Percentiles rank a stretch among this genome's conserved stretches.
Conservation (phyloP, 2,329 filamentous ascomycete species). For the Neocatenulostroma microsporum region DNA sequence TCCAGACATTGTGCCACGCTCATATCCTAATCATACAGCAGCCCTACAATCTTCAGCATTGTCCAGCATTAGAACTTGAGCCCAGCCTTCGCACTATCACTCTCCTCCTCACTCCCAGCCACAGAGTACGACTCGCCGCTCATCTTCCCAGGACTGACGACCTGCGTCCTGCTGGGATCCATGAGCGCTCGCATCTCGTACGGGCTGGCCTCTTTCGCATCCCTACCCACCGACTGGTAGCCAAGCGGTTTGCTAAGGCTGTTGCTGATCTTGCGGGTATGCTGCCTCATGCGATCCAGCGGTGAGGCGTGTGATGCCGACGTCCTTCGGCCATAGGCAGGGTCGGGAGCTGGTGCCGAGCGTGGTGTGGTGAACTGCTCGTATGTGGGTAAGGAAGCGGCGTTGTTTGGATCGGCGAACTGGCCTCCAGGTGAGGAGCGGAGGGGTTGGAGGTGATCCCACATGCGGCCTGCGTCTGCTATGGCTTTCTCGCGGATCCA, state of each 20-base stretch:
- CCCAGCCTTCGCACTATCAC: constrained; percentile 1
- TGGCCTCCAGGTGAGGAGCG: constrained; percentile 23
- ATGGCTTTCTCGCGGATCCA: constrained; percentile 27
- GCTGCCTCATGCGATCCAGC: constrained; percentile 11
- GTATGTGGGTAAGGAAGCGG: constrained; percentile 12
- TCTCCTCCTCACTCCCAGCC: constrained; percentile 5
- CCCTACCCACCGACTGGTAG: constrained; percentile 8
- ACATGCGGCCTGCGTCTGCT: constrained; percentile 24
- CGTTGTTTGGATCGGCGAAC: constrained; percentile 16
- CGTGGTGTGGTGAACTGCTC: constrained; percentile 24
- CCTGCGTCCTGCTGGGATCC: constrained; percentile 12
- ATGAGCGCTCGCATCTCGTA: constrained; percentile 17
- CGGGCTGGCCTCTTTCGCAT: constrained; percentile 8
- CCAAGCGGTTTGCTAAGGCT: constrained; percentile 11
- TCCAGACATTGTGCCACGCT: too few relatives aligned
- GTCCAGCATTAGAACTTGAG: constrained; percentile 3
- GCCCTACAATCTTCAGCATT: too few relatives aligned
- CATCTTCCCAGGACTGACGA: constrained; percentile 10
- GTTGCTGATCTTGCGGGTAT: constrained; percentile 16
- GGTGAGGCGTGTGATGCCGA: constrained; percentile 1
- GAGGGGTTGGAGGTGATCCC: constrained; percentile 22
- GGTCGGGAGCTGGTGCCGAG: constrained; percentile 14
- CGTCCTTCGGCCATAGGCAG: not conserved
- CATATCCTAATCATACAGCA: too few relatives aligned
- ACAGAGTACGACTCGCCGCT: constrained; percentile 8